Conservation (phyloP, 106 monocot genomes). For the Amphibolis antarctica region DNA sequence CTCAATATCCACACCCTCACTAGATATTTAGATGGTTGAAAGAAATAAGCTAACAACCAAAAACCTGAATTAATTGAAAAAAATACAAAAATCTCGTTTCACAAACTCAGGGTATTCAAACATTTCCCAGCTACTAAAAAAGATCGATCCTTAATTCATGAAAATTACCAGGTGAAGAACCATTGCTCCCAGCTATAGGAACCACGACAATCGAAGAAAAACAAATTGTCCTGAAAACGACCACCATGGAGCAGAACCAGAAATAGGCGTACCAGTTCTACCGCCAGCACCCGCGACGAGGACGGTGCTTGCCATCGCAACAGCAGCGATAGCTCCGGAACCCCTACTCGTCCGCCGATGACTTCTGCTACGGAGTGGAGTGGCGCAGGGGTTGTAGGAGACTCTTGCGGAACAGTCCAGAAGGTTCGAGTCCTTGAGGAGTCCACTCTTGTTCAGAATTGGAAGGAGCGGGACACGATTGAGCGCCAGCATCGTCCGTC, state of each 20-base stretch:
- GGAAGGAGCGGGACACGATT: not conserved
- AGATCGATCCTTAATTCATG: no score
- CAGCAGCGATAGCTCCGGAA: not conserved
- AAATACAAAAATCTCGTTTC: no score
- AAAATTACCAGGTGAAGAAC: no score
- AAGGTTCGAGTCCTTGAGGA: not conserved
- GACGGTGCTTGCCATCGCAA: slow-evolving; percentile 18
- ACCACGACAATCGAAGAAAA: no score
- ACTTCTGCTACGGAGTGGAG: not conserved
- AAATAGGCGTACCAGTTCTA: slow-evolving; percentile 12
- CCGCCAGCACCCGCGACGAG: slow-evolving; percentile 27
- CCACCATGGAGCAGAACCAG: not conserved
- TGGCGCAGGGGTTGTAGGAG: not conserved
- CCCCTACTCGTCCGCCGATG: not conserved
- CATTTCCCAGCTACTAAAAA: no score
- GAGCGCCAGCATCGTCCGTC: not conserved
- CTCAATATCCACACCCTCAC: no score
- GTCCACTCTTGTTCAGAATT: not conserved
- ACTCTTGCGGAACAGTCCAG: not conserved
- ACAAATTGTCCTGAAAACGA: no score
- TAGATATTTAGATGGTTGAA: not conserved
- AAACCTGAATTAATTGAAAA: no score
- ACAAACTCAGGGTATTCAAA: no score
- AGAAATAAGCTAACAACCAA: not conserved
- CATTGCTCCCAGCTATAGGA: no score